phyloP scores from a whole-genome alignment of 2,329 filamentous ascomycete species.

The Zymoseptoria tritici region DNA sequence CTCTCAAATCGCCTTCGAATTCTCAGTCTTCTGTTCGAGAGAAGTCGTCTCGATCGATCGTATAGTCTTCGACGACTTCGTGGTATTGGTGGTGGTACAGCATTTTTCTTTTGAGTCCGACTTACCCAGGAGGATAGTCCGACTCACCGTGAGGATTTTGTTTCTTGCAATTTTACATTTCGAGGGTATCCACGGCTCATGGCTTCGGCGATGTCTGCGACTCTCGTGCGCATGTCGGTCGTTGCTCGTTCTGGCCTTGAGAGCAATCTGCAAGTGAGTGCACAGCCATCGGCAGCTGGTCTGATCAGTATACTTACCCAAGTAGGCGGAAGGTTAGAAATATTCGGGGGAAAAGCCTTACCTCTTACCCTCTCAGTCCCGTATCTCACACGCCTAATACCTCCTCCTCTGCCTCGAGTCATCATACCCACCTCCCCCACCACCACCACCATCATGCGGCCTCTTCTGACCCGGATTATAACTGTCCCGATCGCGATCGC shows the following conservation, averaged over 20 bases:
- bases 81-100: no score
- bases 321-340: neutral
- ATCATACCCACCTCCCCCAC: slow-evolving; percentile 64
- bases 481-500: slow-evolving; percentile 30
- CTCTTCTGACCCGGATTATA: slow-evolving; percentile 49
- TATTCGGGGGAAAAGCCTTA: slow-evolving; percentile 3
- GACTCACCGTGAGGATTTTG: slow-evolving; percentile 28
- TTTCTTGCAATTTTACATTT: neutral
- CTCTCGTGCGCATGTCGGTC: no score
- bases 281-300: slow-evolving; percentile 9
- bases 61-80: no score
- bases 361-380: slow-evolving; percentile 15
- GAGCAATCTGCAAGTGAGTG: slow-evolving; percentile 7
- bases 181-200: no score
- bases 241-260: no score
- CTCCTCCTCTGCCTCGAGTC: slow-evolving; percentile 58
- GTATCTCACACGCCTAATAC: slow-evolving; percentile 38
- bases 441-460: slow-evolving; percentile 63
- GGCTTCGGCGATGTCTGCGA: no score
- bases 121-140: slow-evolving; percentile 33
- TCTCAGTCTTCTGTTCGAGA: neutral
- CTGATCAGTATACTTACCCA: slow-evolving; percentile 22
- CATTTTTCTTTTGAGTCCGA: slow-evolving; percentile 21
- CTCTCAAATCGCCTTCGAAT: slow-evolving; percentile 4
- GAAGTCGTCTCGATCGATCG: no score